Evolutionary conservation across 2,329 filamentous ascomycete species (phyloP).

Genomic region (Chaetomiaceae sp.): DNA sequence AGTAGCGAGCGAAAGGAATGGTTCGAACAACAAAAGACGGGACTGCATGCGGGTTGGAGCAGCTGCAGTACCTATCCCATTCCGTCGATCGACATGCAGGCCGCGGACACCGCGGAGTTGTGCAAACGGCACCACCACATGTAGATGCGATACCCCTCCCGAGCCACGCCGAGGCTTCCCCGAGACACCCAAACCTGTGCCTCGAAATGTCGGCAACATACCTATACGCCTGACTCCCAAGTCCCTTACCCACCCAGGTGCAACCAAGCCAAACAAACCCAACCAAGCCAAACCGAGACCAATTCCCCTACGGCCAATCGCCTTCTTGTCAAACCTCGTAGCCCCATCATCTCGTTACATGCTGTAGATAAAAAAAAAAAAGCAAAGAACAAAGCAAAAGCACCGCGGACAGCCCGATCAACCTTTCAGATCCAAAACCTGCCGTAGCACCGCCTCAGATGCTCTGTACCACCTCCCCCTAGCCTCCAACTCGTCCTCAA

Average conservation of each 20-base stretch:
- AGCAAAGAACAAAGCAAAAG: neutral
- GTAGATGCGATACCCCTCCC: neutral
- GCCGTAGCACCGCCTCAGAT: constrained; percentile 58
- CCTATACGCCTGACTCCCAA: neutral
- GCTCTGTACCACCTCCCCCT: constrained; percentile 70
- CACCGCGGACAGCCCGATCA: constrained; percentile 17
- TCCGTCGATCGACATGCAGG: no score
- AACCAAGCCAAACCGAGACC: neutral
- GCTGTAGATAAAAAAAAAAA: neutral
- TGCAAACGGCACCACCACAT: neutral
- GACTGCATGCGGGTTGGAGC: no score
- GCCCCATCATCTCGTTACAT: neutral
- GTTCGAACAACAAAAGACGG: no score
- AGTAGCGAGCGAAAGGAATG: no score
- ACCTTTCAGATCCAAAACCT: constrained; percentile 55
- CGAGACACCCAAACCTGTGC: neutral
- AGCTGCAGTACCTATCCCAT: no score
- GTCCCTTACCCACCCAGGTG: neutral
- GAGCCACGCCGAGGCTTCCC: neutral
- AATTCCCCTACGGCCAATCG: neutral
- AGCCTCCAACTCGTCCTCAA: constrained; percentile 70
- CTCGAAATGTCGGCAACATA: neutral
- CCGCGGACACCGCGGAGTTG: neutral
- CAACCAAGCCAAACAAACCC: neutral
- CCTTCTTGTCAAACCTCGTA: neutral